Conservation (phyloP, 257 asterid species). For the Anisodus acutangulus region DNA sequence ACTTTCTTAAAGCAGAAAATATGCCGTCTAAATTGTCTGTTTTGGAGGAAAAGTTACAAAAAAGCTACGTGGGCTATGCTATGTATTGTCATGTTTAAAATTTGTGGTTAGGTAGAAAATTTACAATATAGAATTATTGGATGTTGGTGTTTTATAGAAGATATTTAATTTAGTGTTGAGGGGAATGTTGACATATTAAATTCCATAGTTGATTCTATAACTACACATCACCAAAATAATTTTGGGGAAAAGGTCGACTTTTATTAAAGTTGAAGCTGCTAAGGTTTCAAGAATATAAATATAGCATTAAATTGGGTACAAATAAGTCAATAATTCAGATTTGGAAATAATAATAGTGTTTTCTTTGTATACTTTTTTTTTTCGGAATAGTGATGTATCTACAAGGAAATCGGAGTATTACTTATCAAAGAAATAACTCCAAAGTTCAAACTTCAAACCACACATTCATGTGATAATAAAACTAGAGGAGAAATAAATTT, state of each 20-base stretch:
- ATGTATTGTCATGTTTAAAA: conserved; percentile 14
- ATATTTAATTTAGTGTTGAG: not conserved
- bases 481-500: no score
- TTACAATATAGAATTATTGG: not conserved
- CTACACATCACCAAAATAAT: conserved; percentile 18
- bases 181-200: conserved; percentile 2
- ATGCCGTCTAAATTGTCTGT: not conserved
- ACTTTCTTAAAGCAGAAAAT: conserved; percentile 23
- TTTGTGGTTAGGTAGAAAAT: conserved; percentile 16
- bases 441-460: no score
- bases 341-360: not conserved
- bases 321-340: not conserved
- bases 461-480: no score
- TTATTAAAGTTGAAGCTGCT: not conserved
- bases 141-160: not conserved
- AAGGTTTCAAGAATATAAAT: conserved; percentile 8
- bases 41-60: conserved; percentile 20
- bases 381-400: no score
- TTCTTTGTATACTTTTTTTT: not conserved
- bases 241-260: not conserved
- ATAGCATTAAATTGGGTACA: conserved; percentile 15
- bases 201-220: not conserved
- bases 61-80: not conserved
- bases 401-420: no score
- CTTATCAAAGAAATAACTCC: no score